Conservation (phyloP, 108 stramenopile species). For the Heterococcus sp. region DNA sequence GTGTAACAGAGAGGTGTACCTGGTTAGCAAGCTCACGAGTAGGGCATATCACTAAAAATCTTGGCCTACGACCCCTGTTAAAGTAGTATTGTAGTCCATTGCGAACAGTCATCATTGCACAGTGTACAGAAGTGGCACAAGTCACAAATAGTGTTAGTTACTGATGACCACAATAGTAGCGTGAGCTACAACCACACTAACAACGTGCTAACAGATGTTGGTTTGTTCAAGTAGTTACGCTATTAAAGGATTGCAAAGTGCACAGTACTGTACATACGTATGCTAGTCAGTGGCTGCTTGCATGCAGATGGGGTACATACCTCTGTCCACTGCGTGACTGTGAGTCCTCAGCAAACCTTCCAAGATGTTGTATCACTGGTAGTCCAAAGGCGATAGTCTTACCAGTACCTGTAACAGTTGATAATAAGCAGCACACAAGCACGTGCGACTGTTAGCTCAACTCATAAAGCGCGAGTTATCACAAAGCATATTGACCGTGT, state of each 20-base stretch:
- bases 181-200: too few species aligned
- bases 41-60: slow-evolving; percentile 41
- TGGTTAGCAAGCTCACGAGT: slow-evolving; percentile 40
- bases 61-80: slow-evolving; percentile 22
- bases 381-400: slow-evolving; percentile 45
- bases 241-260: too few species aligned
- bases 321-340: background rate
- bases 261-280: too few species aligned
- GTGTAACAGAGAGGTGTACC: slow-evolving; percentile 1
- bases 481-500: too few species aligned
- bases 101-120: too few species aligned
- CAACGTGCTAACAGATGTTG: too few species aligned
- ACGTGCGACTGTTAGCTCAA: too few species aligned
- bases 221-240: too few species aligned
- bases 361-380: slow-evolving; percentile 44
- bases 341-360: slow-evolving; percentile 22
- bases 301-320: background rate
- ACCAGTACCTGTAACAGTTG: slow-evolving; percentile 19
- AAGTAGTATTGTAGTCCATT: background rate
- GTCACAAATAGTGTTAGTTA: background rate
- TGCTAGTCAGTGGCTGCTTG: too few species aligned
- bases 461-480: too few species aligned
- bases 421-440: background rate
- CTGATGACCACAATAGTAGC: too few species aligned
- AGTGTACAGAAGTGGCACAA: background rate